Evolutionary conservation across 2,329 filamentous ascomycete genomes (phyloP).

Genomic region (Blastomyces silverae): DNA sequence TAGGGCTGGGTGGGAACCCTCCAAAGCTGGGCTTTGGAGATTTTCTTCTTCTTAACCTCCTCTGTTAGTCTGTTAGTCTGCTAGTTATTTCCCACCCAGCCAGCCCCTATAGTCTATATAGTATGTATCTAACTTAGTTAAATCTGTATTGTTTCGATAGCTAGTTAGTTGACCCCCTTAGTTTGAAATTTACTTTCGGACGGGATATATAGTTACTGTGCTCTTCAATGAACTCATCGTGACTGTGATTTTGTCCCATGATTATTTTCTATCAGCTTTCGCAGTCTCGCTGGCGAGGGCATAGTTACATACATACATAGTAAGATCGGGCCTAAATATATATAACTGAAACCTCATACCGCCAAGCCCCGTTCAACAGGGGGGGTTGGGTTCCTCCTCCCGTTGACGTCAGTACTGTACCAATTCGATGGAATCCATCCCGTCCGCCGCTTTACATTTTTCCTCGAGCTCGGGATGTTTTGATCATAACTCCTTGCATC

Average conservation of each 20-base stretch:
- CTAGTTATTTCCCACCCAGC: conserved; percentile 18
- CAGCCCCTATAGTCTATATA: conserved; percentile 13
- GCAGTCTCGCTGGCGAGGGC: background rate
- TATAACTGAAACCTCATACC: background rate
- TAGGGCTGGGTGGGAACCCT: conserved; percentile 23
- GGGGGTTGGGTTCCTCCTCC: too few relatives aligned
- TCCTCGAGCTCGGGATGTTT: conserved; percentile 27
- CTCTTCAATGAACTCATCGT: background rate
- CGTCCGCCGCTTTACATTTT: background rate
- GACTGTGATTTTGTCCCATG: too few relatives aligned
- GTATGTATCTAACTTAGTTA: background rate
- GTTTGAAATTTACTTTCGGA: conserved; percentile 24
- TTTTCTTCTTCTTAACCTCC: background rate
- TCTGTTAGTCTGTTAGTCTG: conserved; percentile 21
- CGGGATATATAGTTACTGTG: conserved; percentile 12
- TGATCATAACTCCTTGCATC: background rate
- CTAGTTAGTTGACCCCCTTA: conserved; percentile 16
- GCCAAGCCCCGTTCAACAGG: too few relatives aligned
- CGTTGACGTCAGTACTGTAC: background rate
- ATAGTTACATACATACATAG: too few relatives aligned
- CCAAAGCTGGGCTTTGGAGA: conserved; percentile 11
- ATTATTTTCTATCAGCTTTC: background rate
- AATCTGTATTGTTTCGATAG: background rate
- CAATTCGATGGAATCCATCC: background rate
- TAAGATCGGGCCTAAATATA: background rate